Evolutionary conservation across 768 basidiomycete species (phyloP).

Genomic region (Mycena metata): DNA sequence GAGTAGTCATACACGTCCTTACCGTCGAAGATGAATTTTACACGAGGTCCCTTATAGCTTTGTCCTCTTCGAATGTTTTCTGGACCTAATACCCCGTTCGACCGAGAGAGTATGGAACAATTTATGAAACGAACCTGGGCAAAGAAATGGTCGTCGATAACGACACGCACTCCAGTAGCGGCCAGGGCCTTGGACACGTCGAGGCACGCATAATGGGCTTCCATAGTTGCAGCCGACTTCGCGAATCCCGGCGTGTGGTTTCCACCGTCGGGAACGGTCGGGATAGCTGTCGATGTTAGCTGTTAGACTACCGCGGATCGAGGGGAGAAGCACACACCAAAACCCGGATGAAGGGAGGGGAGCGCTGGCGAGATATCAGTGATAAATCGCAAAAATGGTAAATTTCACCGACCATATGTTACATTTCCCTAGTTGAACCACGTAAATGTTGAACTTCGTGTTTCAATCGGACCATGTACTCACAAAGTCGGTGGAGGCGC

Average conservation of each 20-base stretch:
- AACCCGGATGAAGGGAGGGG: slow-evolving; percentile 72
- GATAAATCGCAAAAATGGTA: background rate
- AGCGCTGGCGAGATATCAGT: background rate
- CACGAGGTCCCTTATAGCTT: slow-evolving; percentile 36
- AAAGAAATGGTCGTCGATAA: slow-evolving; percentile 78
- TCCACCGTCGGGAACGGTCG: slow-evolving; percentile 77
- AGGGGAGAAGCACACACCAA: slow-evolving; percentile 55
- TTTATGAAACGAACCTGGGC: slow-evolving; percentile 57
- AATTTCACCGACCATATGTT: slow-evolving; percentile 67
- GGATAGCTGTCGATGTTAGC: slow-evolving; percentile 73
- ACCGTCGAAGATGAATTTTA: background rate
- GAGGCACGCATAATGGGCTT: slow-evolving; percentile 76
- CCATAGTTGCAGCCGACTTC: slow-evolving; percentile 69
- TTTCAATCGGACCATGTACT: slow-evolving; percentile 44
- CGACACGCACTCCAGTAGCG: slow-evolving; percentile 73
- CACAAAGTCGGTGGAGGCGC: slow-evolving; percentile 88
- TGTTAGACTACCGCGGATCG: background rate
- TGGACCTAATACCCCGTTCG: slow-evolving; percentile 56
- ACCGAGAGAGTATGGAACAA: background rate
- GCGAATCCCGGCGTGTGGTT: slow-evolving; percentile 83
- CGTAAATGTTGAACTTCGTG: background rate
- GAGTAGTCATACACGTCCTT: background rate
- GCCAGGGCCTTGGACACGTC: slow-evolving; percentile 81
- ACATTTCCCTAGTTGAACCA: slow-evolving; percentile 72
- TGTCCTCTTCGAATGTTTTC: slow-evolving; percentile 63